Percentiles rank a stretch among this genome's conserved stretches.
Evolutionary conservation across 345 rosid genomes (phyloP).

Genomic region (Microthlaspi erraticum): DNA sequence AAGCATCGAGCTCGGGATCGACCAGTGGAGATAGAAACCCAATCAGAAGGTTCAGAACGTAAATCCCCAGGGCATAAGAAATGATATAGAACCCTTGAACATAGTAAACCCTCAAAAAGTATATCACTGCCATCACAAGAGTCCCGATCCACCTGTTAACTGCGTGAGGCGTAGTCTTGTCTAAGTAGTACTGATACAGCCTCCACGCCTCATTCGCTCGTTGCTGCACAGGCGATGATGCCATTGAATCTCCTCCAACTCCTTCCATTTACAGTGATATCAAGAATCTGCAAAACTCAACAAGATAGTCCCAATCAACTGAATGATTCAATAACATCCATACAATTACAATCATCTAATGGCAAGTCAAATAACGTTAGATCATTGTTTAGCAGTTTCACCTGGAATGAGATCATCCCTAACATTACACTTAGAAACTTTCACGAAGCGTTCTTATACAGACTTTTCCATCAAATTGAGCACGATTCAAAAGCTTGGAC

Average conservation of each 20-base stretch:
- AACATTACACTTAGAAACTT: not conserved
- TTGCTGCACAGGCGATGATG: slow-evolving; percentile 65
- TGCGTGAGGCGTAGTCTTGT: slow-evolving; percentile 77
- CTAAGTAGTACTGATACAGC: slow-evolving; percentile 77
- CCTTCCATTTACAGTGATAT: slow-evolving; percentile 62
- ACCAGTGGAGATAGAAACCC: slow-evolving; percentile 89
- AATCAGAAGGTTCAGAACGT: slow-evolving; percentile 72
- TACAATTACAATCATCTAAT: too few species aligned
- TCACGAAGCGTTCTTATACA: not conserved
- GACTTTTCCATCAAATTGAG: not conserved
- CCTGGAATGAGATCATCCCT: not conserved
- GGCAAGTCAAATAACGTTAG: not conserved
- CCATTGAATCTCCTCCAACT: slow-evolving; percentile 61
- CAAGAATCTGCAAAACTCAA: slow-evolving; percentile 46
- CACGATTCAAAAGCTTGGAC: not conserved
- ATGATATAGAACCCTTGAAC: slow-evolving; percentile 81
- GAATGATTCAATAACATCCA: too few species aligned
- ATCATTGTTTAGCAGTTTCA: not conserved
- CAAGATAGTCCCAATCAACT: slow-evolving; percentile 16
- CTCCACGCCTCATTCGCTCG: slow-evolving; percentile 69
- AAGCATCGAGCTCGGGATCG: slow-evolving; percentile 74
- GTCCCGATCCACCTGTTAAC: slow-evolving; percentile 82
- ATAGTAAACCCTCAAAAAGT: slow-evolving; percentile 64
- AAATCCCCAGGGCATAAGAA: slow-evolving; percentile 84
- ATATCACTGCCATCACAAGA: slow-evolving; percentile 51